Evolutionary conservation across 257 asterid species (phyloP).

Genomic region (Marsdenia floribunda): DNA sequence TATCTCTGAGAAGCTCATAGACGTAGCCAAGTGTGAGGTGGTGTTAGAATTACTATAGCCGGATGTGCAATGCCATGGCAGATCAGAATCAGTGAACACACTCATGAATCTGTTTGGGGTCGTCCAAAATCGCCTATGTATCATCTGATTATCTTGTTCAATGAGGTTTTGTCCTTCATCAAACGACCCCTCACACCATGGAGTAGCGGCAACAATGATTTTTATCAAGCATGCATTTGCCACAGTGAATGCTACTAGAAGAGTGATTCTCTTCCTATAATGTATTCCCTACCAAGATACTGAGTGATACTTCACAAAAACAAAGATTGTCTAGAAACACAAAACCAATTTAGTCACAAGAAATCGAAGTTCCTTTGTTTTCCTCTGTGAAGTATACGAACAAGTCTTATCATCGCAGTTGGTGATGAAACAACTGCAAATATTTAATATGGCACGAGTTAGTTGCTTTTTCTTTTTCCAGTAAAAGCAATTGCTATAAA

Average conservation of each 20-base stretch:
- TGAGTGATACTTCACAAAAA: too few species aligned
- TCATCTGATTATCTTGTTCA: conserved; percentile 50
- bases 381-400: background rate
- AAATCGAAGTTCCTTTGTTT: background rate
- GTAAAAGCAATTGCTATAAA: background rate
- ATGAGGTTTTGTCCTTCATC: conserved; percentile 14
- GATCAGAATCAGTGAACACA: too few species aligned
- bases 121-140: conserved; percentile 39
- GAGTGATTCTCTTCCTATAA: too few species aligned
- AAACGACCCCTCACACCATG: too few species aligned
- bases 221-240: background rate
- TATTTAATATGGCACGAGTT: background rate
- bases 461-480: background rate
- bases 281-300: too few species aligned
- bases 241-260: too few species aligned
- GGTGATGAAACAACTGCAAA: background rate
- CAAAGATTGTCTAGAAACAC: too few species aligned
- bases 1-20: too few species aligned
- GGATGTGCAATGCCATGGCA: too few species aligned
- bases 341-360: background rate
- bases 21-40: too few species aligned
- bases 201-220: background rate
- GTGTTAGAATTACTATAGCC: too few species aligned
- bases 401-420: background rate
- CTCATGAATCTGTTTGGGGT: too few species aligned